These are phyloP conservation scores for Metschnikowia rubicola DNA, from an alignment of 805 yeast genomes.

Conservation along the genomic window DNA sequence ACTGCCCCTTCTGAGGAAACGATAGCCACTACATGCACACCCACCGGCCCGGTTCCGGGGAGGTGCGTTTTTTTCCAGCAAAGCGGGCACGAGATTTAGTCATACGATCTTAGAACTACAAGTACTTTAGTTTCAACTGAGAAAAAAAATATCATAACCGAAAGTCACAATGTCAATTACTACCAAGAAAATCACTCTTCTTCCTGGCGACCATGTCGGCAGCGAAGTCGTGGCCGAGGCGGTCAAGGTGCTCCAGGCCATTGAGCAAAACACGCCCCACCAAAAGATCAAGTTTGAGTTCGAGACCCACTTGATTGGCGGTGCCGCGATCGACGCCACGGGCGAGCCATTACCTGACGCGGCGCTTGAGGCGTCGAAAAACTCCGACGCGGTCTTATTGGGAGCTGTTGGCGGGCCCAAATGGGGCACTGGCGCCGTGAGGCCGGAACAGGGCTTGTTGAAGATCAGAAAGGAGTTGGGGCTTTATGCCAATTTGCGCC, in stretches of 20 bases:
- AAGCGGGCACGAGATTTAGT: not conserved
- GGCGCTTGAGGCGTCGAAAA: conserved; percentile 76
- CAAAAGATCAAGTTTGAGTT: conserved; percentile 62
- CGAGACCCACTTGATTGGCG: conserved; percentile 86
- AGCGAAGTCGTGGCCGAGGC: conserved; percentile 88
- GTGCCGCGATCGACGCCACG: conserved; percentile 97
- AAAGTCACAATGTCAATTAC: conserved; percentile 2
- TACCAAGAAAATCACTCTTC: conserved; percentile 71
- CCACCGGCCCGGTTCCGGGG: conserved; percentile 8
- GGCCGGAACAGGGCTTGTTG: conserved; percentile 96
- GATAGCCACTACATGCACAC: not conserved
- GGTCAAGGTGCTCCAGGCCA: conserved; percentile 81
- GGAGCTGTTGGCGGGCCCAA: conserved; percentile 99
- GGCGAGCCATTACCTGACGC: conserved; percentile 89
- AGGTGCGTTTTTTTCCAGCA: not conserved
- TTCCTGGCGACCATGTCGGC: conserved; percentile 98
- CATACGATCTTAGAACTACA: not conserved
- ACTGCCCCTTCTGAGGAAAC: too few species aligned
- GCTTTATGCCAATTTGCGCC: conserved; percentile 93
- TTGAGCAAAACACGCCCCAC: conserved; percentile 47
- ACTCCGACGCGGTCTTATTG: conserved; percentile 88
- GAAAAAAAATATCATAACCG: not conserved
- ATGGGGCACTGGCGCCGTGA: conserved; percentile 95
- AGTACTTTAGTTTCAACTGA: too few species aligned
- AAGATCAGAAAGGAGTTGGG: conserved; percentile 92